Evolutionary conservation across 305 asterid species (phyloP).

Genomic region (Coffea humblotiana): DNA sequence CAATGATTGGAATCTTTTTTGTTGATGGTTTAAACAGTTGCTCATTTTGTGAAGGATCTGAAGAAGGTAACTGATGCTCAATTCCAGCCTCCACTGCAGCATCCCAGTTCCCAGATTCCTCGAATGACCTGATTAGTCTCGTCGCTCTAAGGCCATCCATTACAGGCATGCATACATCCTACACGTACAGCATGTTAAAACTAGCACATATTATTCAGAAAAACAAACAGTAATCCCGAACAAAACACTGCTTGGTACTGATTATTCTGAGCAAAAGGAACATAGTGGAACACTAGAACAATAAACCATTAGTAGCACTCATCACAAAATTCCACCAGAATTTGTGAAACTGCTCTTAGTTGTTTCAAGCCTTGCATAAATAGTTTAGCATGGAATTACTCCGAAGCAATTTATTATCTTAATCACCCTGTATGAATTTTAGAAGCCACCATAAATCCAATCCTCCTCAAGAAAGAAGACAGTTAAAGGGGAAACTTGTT

Average conservation of each 20-base stretch:
- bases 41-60: conserved; percentile 30
- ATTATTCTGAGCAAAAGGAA: background rate
- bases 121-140: conserved; percentile 75
- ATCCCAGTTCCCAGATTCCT: conserved; percentile 86
- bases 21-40: conserved; percentile 26
- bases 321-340: background rate
- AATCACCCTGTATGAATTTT: too few species aligned
- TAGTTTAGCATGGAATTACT: background rate
- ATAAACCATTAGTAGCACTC: background rate
- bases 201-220: background rate
- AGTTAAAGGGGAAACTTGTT: background rate
- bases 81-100: conserved; percentile 77
- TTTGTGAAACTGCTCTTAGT: background rate
- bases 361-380: background rate
- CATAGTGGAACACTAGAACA: background rate
- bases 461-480: background rate
- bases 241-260: background rate
- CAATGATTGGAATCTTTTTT: conserved; percentile 67
- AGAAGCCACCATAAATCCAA: background rate
- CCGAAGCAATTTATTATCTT: too few species aligned
- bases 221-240: background rate
- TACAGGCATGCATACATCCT: conserved; percentile 97
- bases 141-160: conserved; percentile 95
- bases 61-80: conserved; percentile 42
- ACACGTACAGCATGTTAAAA: conserved; percentile 12